Base-by-base conservation (phyloP, 192 early-diverging fungal species). In the Umbelopsis sp. region DNA sequence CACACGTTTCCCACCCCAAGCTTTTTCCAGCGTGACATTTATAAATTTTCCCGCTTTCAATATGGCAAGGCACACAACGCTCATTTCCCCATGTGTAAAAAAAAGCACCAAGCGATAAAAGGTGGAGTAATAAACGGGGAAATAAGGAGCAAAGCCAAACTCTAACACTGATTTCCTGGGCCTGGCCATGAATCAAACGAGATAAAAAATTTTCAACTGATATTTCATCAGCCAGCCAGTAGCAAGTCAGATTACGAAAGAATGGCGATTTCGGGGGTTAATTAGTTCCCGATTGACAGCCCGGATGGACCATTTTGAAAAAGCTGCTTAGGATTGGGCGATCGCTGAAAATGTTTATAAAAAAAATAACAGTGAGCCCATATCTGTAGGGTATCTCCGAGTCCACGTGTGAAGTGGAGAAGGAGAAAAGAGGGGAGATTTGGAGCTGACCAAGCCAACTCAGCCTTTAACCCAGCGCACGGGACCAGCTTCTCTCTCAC, bases 311-410 rank as follows among this genome's bases (percentile, higher is more conserved):
- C 56, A 62, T 32, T 62, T 62, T 41, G 12, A 41, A 41, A 11
- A 6, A 41, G 17, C 31, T 36, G 56, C 56, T 31, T 20, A 32
- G 16, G 26, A 32, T 34, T 62, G 26, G 56, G 56, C 56, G 56
- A 62, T 62, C 56, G 38, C 38, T 11, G 12, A 41, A 11, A 11
- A 6, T 11, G 38, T 41, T 6, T 41, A 41, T 41, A 41, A 41
- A 41, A n/a, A 41, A 11, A 41, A 41, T 41, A 41, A 41, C 12
- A 41, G 29, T 29, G 31, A n/a, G n/a, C 24, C 54, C 56, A 62
- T 62, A 62, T 62, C 56, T 62, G 17, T 16, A 17, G 29, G 26
- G 56, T 62, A 62, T 62, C 56, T 62, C 56, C 56, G 56, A 31
- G 56, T 62, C 56, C 56, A 62, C 56, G 56, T 62, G 56, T 62